Conservation (phyloP, 2,329 filamentous ascomycete genomes). For the Eurotiales sp. region DNA sequence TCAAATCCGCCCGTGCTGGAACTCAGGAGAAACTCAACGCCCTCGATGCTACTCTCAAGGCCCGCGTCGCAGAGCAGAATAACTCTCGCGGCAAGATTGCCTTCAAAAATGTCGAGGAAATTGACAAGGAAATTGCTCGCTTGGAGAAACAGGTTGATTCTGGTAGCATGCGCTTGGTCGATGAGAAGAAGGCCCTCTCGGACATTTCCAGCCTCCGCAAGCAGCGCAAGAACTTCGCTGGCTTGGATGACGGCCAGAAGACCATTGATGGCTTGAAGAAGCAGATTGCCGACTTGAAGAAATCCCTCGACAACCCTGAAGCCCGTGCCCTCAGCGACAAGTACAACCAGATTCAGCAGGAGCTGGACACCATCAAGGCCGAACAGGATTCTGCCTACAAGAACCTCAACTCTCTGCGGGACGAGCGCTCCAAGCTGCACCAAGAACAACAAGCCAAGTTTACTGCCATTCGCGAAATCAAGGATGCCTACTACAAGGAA, state of each 20-base stretch:
- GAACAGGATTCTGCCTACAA: conserved; percentile 91
- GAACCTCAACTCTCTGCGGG: conserved; percentile 75
- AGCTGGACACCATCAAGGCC: conserved; percentile 85
- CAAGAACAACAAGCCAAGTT: conserved; percentile 85
- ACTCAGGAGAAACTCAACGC: conserved; percentile 89
- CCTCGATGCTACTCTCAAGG: conserved; percentile 83
- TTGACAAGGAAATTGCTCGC: conserved; percentile 75
- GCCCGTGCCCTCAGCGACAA: conserved; percentile 81
- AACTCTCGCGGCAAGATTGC: conserved; percentile 71
- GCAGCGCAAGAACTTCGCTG: conserved; percentile 84
- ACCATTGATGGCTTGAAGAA: conserved; percentile 81
- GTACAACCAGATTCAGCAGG: conserved; percentile 79
- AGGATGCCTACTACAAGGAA: conserved; percentile 80
- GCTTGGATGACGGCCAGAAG: conserved; percentile 82
- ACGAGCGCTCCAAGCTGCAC: conserved; percentile 80
- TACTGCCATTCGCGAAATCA: conserved; percentile 74
- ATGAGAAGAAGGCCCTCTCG: conserved; percentile 88
- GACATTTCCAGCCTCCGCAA: conserved; percentile 82
- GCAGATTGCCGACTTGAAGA: conserved; percentile 84
- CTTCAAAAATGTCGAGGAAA: conserved; percentile 83
- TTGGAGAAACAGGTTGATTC: conserved; percentile 83
- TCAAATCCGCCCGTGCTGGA: conserved; percentile 74
- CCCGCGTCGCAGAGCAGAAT: conserved; percentile 83
- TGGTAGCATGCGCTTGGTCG: conserved; percentile 90
- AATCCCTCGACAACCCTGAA: conserved; percentile 86